Evolutionary conservation across 441 rosid species (phyloP).

Genomic region (Pelargonium cotyledonis): DNA sequence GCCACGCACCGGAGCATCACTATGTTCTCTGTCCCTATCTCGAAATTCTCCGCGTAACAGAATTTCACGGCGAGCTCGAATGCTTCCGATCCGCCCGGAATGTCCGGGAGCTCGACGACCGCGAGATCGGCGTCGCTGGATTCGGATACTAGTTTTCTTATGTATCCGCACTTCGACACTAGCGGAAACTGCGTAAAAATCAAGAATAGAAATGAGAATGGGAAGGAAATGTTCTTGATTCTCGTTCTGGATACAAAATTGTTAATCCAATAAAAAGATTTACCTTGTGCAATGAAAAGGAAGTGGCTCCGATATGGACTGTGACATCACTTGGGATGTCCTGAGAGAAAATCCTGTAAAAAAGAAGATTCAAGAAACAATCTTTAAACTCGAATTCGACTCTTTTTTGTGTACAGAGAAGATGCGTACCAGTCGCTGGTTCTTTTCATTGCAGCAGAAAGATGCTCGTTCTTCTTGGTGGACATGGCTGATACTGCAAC

Average conservation of each 20-base stretch:
- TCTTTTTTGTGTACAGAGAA: background rate
- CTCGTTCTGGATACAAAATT: no score
- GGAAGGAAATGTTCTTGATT: no score
- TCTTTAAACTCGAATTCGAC: no score
- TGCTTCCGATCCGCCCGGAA: conserved; percentile 55
- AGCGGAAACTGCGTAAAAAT: conserved; percentile 43
- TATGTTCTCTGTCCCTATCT: conserved; percentile 53
- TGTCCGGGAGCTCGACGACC: conserved; percentile 33
- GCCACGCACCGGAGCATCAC: conserved; percentile 53
- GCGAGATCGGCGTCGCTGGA: conserved; percentile 42
- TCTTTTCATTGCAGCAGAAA: conserved; percentile 83
- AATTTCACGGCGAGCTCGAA: conserved; percentile 50
- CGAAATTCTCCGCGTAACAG: conserved; percentile 70
- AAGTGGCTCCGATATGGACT: conserved; percentile 60
- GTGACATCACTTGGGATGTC: conserved; percentile 88
- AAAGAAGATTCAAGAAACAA: background rate
- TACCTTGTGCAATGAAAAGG: conserved; percentile 82
- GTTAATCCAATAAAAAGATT: background rate
- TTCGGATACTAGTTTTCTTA: conserved; percentile 46
- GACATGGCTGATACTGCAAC: conserved; percentile 29
- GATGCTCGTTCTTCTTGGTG: conserved; percentile 66
- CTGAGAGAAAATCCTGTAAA: conserved; percentile 80
- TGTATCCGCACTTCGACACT: conserved; percentile 50
- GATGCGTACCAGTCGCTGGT: conserved; percentile 74
- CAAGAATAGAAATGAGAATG: background rate